Conservation (phyloP, 352 stramenopile genomes). For the Globisporangium emineosum region DNA sequence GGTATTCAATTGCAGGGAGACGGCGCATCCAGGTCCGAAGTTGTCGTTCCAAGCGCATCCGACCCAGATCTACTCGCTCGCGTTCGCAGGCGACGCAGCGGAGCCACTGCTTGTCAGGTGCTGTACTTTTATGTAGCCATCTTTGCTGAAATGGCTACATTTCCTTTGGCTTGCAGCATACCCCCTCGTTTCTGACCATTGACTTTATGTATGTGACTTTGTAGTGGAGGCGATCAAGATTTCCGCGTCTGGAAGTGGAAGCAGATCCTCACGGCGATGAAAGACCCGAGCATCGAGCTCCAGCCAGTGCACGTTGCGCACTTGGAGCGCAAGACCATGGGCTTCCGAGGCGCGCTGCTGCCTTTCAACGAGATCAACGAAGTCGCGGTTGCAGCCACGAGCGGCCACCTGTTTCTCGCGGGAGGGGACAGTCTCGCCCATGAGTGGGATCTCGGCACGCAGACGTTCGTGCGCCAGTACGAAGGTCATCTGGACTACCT, state of each 20-base stretch:
- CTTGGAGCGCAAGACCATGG: slow-evolving; percentile 51
- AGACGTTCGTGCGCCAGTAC: slow-evolving; percentile 54
- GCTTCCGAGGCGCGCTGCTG: slow-evolving; percentile 53
- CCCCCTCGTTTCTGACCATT: background rate
- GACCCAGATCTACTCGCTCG: slow-evolving; percentile 73
- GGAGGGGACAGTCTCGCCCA: slow-evolving; percentile 61
- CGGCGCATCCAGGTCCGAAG: slow-evolving; percentile 39
- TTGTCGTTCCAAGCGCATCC: slow-evolving; percentile 65
- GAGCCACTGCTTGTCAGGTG: slow-evolving; percentile 66
- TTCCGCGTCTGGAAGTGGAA: slow-evolving; percentile 77
- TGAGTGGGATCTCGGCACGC: slow-evolving; percentile 51
- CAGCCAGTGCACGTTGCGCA: slow-evolving; percentile 45
- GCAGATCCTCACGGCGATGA: slow-evolving; percentile 47
- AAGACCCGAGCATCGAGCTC: slow-evolving; percentile 24
- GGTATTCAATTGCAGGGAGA: slow-evolving; percentile 19
- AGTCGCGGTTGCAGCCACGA: slow-evolving; percentile 32
- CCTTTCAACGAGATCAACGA: slow-evolving; percentile 70
- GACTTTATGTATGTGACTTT: background rate
- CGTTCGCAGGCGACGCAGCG: slow-evolving; percentile 51
- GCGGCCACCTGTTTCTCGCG: slow-evolving; percentile 47
- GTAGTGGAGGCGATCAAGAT: slow-evolving; percentile 71
- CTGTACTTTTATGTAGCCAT: background rate
- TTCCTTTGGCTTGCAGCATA: background rate
- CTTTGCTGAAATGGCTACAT: slow-evolving; percentile 1
- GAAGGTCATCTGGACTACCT: slow-evolving; percentile 60